These are phyloP conservation scores for Clathrus columnatus DNA, from an alignment of 768 basidiomycete species.

Conservation along the genomic window DNA sequence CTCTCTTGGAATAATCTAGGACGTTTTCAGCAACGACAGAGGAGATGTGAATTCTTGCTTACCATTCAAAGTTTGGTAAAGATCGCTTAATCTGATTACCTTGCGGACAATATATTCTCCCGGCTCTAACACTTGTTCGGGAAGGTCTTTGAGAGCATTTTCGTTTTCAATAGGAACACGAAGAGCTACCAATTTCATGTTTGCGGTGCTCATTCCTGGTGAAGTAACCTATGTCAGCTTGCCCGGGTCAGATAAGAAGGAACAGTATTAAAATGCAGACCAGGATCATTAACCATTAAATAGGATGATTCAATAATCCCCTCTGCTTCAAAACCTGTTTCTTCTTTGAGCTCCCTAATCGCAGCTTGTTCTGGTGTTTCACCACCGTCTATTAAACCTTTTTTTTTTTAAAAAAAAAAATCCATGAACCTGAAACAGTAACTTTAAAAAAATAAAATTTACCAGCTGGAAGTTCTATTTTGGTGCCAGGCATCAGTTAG, in stretches of 20 bases:
- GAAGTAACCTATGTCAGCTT: constrained; percentile 8
- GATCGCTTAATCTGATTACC: constrained; percentile 57
- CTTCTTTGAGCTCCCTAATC: constrained; percentile 84
- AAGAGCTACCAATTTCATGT: constrained; percentile 77
- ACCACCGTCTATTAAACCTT: constrained; percentile 77
- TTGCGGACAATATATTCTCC: constrained; percentile 78
- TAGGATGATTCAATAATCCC: constrained; percentile 55
- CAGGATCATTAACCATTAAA: constrained; percentile 61
- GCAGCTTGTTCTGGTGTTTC: constrained; percentile 79
- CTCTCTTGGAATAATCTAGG: constrained; percentile 21
- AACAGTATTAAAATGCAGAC: constrained; percentile 33
- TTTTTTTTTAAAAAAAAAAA: constrained; percentile 15
- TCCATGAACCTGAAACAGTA: neutral
- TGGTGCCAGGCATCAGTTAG: constrained; percentile 13
- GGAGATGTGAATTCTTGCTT: constrained; percentile 15
- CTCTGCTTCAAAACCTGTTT: constrained; percentile 77
- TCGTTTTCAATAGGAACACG: constrained; percentile 41
- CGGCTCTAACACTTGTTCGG: constrained; percentile 68
- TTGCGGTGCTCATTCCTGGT: constrained; percentile 87
- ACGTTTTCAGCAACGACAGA: neutral
- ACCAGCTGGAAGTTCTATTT: constrained; percentile 50
- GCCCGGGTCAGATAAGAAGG: neutral
- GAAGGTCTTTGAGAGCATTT: constrained; percentile 37
- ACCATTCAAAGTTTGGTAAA: constrained; percentile 64
- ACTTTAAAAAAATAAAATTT: constrained; percentile 15